phyloP scores from a whole-genome alignment of 495 filamentous ascomycete species.

The Aspergillus steynii region DNA sequence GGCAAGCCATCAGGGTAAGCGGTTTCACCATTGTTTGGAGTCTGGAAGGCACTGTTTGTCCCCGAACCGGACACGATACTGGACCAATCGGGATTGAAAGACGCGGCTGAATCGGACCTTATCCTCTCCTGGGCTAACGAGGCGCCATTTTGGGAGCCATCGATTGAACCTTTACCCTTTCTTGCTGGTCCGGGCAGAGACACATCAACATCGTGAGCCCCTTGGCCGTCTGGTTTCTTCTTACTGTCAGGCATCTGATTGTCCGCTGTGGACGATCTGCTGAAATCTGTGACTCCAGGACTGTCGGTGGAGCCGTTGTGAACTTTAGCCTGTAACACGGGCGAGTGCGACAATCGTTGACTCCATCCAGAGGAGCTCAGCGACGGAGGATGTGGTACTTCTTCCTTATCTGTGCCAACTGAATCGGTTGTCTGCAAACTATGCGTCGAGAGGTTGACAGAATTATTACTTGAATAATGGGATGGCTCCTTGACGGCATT shows the following conservation, averaged over 20 bases:
- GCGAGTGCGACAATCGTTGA: constrained; percentile 36
- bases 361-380: constrained; percentile 34
- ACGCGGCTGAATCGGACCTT: constrained; percentile 37
- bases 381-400: constrained; percentile 29
- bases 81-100: constrained; percentile 40
- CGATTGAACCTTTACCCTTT: constrained; percentile 29
- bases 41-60: constrained; percentile 24
- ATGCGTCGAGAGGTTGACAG: constrained; percentile 30
- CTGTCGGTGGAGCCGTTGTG: constrained; percentile 31
- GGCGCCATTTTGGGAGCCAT: constrained; percentile 23
- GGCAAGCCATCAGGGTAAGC: constrained; percentile 41
- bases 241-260: constrained; percentile 26
- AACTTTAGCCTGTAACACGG: constrained; percentile 32
- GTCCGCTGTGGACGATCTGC: constrained; percentile 19
- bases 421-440: constrained; percentile 32
- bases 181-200: constrained; percentile 21
- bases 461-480: constrained; percentile 37
- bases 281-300: constrained; percentile 14
- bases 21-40: constrained; percentile 34
- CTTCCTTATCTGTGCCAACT: constrained; percentile 32
- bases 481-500: constrained; percentile 53
- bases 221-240: constrained; percentile 32
- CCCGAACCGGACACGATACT: constrained; percentile 33
- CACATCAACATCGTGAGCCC: constrained; percentile 25
- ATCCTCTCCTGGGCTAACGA: constrained; percentile 24